Base-by-base conservation (phyloP, 176 grass and related monocot species). In the Metroxylon sagu region DNA sequence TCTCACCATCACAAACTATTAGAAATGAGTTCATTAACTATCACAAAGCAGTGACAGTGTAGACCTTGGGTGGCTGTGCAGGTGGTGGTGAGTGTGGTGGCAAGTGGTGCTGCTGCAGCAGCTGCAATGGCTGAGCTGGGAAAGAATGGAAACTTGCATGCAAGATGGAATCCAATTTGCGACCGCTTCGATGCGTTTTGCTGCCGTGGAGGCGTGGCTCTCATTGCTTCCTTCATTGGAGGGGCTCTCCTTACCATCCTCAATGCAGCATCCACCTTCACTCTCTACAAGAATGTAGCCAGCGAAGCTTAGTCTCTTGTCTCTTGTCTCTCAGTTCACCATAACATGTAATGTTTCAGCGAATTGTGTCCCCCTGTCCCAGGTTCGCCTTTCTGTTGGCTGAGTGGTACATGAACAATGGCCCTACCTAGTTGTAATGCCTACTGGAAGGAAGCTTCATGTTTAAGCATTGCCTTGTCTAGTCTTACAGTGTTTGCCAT, bases 161-260 rank as follows among this genome's bases (percentile, higher is more conserved):
- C 87, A 43, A 85, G 74, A 30, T 98, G 93, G 93, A 92, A 88
- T 56, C 87, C 84, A 2, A 68, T 85, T 21, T 98, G 84, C 59
- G 79, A 88, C 72, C 88, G 67, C 16, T 98, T 92, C 21, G 43
- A 73, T 25, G 66, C 78, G 17, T 92, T 98, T 77, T 92, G 93
- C 77, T 67, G 26, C 71, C 81, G 72, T 17, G 81, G 79, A 52
- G 73, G 70, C 26, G 5, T 85, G 12, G 81, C 93, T 2, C 31
- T 92, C 17, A 72, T 67, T 16, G 71, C 72, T 0, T 85, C 87
- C 6, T 83, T 92, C 54, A 7, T 71, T 28, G 79, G 93, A 15
- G 78, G 80, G 4, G 57, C 61, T 14, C 68, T 91, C 62, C 61
- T 82, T 54, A 53, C 88, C 28, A 18, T 74, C 53, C 71, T 98